phyloP scores from a whole-genome alignment of 2,329 filamentous ascomycete genomes.

The Chrysosporium keratinophilum region DNA sequence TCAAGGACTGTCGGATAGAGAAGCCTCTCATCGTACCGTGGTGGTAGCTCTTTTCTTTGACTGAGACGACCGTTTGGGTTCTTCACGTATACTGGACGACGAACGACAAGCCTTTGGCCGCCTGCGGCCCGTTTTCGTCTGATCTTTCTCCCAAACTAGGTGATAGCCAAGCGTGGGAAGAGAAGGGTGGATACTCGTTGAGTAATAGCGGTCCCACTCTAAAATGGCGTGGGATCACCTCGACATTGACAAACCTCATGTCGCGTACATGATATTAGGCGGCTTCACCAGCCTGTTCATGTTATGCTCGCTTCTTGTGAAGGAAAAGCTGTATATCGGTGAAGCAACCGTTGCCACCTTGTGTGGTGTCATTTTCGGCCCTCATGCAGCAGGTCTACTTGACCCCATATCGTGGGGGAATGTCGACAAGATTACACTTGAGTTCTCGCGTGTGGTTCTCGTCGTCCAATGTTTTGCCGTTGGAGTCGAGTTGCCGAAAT shows the following conservation, averaged over 20 bases:
- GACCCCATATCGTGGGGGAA: slow-evolving; percentile 54
- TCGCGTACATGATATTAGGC: slow-evolving; percentile 97
- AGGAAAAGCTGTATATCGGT: slow-evolving; percentile 96
- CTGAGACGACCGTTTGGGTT: background rate
- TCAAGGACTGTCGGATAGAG: slow-evolving; percentile 10
- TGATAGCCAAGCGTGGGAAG: no score
- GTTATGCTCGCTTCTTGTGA: slow-evolving; percentile 95
- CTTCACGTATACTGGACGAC: no score
- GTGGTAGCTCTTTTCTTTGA: slow-evolving; percentile 2
- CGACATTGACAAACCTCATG: slow-evolving; percentile 77
- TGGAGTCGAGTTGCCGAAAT: slow-evolving; percentile 57
- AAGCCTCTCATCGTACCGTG: slow-evolving; percentile 12
- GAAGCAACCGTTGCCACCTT: slow-evolving; percentile 84
- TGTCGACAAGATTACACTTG: slow-evolving; percentile 56
- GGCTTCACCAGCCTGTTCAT: slow-evolving; percentile 98
- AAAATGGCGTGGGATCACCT: slow-evolving; percentile 44
- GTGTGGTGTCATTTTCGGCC: slow-evolving; percentile 61
- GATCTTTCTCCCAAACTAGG: background rate
- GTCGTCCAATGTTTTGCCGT: slow-evolving; percentile 66
- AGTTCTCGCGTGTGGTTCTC: slow-evolving; percentile 60
- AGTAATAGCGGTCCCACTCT: background rate
- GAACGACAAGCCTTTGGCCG: background rate
- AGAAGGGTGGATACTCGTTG: no score
- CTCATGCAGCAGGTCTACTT: slow-evolving; percentile 55
- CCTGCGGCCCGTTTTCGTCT: background rate